These are phyloP conservation scores for Bruguiera gymnorhiza DNA, from an alignment of 345 rosid genomes.

Conservation along the genomic window DNA sequence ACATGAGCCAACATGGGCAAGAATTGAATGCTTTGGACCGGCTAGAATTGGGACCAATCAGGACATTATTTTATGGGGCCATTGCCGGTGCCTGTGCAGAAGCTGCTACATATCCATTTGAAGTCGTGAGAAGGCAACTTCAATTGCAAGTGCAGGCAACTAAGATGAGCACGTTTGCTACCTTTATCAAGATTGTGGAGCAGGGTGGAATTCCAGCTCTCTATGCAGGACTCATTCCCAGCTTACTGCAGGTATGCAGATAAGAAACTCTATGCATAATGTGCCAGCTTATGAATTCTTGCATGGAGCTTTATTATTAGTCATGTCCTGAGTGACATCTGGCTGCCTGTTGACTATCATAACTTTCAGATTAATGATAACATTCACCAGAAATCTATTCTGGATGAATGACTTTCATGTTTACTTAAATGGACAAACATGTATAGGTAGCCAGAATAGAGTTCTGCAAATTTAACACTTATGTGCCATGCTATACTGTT, in stretches of 20 bases:
- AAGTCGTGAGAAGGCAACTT: constrained; percentile 68
- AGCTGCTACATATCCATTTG: constrained; percentile 75
- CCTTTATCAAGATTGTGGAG: constrained; percentile 55
- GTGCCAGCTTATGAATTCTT: constrained; percentile 3
- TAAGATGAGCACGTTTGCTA: constrained; percentile 54
- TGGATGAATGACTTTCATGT: background rate
- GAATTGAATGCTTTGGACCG: constrained; percentile 62
- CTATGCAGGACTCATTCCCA: constrained; percentile 67
- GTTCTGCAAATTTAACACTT: background rate
- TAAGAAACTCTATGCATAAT: background rate
- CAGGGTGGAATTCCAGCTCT: constrained; percentile 69
- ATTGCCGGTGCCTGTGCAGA: constrained; percentile 78
- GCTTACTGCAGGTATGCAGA: constrained; percentile 63
- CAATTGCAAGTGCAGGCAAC: constrained; percentile 61
- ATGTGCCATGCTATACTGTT: background rate
- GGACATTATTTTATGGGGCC: constrained; percentile 69
- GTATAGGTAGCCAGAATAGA: background rate
- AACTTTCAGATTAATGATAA: background rate
- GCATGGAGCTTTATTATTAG: background rate
- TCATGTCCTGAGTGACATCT: background rate
- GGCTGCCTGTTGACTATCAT: background rate
- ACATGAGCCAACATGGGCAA: constrained; percentile 48
- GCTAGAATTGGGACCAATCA: constrained; percentile 70
- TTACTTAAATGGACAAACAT: background rate
- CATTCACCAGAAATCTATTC: background rate